Evolutionary conservation across 768 basidiomycete genomes (phyloP).

Genomic region (Boletus pseudo-olivaceus): DNA sequence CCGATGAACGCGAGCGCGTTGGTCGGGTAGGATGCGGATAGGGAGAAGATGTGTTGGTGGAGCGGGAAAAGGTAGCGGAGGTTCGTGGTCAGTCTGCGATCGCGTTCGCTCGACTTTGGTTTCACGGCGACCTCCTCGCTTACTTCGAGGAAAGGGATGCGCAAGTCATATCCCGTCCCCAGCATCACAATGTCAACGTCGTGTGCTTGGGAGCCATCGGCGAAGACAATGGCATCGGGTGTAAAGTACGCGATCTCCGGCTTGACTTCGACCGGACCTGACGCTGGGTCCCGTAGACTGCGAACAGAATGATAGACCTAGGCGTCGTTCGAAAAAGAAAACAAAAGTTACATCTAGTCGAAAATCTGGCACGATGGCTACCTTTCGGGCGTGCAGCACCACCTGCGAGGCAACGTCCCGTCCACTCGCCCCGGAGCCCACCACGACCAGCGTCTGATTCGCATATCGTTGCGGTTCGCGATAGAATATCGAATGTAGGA

Average conservation of each 20-base stretch:
- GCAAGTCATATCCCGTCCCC: constrained; percentile 53
- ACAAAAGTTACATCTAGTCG: background rate
- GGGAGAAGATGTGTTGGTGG: constrained; percentile 49
- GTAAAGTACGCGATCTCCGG: constrained; percentile 52
- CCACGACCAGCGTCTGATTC: constrained; percentile 45
- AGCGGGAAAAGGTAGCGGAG: constrained; percentile 53
- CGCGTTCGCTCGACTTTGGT: constrained; percentile 14
- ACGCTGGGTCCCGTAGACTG: constrained; percentile 14
- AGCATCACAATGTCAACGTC: constrained; percentile 49
- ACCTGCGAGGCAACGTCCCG: constrained; percentile 47
- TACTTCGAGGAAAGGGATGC: constrained; percentile 46
- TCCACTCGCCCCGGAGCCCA: constrained; percentile 46
- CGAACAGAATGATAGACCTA: constrained; percentile 38
- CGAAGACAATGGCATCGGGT: constrained; percentile 40
- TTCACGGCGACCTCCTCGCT: constrained; percentile 19
- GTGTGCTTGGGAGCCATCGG: constrained; percentile 38
- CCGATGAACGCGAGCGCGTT: constrained; percentile 56
- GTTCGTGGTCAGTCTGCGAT: constrained; percentile 41
- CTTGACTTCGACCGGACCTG: constrained; percentile 30
- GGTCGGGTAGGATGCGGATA: constrained; percentile 43
- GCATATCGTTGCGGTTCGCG: constrained; percentile 43
- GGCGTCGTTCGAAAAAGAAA: background rate
- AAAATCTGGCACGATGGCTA: constrained; percentile 19
- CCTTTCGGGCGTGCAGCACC: constrained; percentile 38
- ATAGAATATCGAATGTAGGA: constrained; percentile 54